Conservation (phyloP, 2,329 filamentous ascomycete genomes). For the Diaporthe batatas region DNA sequence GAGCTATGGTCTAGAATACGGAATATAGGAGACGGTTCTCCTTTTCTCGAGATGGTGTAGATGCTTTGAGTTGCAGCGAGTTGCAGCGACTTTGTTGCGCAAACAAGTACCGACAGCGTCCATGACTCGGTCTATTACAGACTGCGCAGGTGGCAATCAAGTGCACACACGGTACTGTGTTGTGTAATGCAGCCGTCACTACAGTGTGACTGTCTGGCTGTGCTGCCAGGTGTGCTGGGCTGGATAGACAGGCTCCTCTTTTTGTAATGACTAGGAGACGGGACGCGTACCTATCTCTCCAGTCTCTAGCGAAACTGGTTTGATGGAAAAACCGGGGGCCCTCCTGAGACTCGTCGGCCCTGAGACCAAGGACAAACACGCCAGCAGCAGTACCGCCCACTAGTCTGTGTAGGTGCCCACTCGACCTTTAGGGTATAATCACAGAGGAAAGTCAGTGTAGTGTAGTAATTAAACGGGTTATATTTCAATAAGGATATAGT, state of each 20-base stretch:
- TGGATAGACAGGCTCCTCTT: not conserved
- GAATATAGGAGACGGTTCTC: not conserved
- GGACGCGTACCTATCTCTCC: slow-evolving; percentile 27
- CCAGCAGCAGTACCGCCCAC: slow-evolving; percentile 3
- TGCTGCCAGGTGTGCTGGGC: slow-evolving; percentile 18
- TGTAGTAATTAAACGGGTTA: no score
- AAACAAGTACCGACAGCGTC: not conserved
- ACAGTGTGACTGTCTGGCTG: slow-evolving; percentile 5
- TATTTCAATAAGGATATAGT: no score
- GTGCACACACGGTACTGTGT: no score
- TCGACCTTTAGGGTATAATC: not conserved
- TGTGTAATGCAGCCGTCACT: no score
- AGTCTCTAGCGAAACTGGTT: slow-evolving; percentile 37
- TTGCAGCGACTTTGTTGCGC: not conserved
- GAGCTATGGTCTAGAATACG: not conserved
- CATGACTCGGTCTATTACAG: slow-evolving; percentile 1
- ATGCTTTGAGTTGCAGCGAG: no score
- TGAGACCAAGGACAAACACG: slow-evolving; percentile 19
- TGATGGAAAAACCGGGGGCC: slow-evolving; percentile 29
- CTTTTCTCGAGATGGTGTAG: not conserved
- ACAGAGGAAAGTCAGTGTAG: no score
- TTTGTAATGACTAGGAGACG: slow-evolving; percentile 22
- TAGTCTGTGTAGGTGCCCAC: no score
- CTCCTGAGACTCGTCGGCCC: slow-evolving; percentile 27
- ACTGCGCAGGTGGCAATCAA: no score